Percentiles rank a stretch among this genome's conserved stretches.
phyloP scores from a whole-genome alignment of 805 yeast genomes.

The Priceomyces fermenticarens region DNA sequence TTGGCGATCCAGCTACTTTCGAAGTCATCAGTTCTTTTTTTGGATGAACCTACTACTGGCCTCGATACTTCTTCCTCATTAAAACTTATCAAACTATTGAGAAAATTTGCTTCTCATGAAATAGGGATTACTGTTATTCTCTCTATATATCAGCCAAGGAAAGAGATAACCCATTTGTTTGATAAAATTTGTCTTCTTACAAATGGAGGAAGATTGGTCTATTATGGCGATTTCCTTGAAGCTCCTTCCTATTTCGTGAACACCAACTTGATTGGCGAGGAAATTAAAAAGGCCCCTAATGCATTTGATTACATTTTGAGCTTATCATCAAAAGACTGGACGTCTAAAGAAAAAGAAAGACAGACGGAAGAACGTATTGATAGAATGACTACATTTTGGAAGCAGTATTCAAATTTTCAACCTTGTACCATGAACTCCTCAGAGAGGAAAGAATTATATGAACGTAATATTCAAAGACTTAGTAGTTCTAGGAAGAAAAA shows the following conservation, averaged over 20 bases:
- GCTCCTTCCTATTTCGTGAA: constrained; percentile 47
- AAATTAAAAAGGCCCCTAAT: constrained; percentile 7
- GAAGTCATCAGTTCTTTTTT: constrained; percentile 70
- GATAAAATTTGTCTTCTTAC: constrained; percentile 69
- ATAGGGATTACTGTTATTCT: constrained; percentile 71
- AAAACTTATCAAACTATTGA: constrained; percentile 58
- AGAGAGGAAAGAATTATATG: constrained; percentile 14
- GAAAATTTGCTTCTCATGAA: constrained; percentile 38
- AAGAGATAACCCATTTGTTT: constrained; percentile 67
- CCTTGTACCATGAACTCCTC: constrained; percentile 6
- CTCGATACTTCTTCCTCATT: constrained; percentile 76
- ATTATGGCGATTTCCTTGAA: constrained; percentile 44
- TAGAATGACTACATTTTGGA: constrained; percentile 26
- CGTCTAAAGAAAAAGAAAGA: constrained; percentile 22
- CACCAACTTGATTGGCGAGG: constrained; percentile 11
- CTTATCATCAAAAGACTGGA: constrained; percentile 33
- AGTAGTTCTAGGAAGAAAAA: constrained; percentile 12
- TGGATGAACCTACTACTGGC: constrained; percentile 91
- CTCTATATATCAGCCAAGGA: constrained; percentile 82
- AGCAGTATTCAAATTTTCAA: constrained; percentile 4
- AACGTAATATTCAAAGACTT: constrained; percentile 16
- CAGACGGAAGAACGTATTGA: constrained; percentile 21
- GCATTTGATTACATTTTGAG: constrained; percentile 34
- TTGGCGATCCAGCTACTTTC: constrained; percentile 75
- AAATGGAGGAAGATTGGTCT: constrained; percentile 49